Percentiles rank a stretch among this genome's conserved stretches.
Evolutionary conservation across 1,284 basidiomycete genomes (phyloP).

Genomic region (Trichosporon ovoides): DNA sequence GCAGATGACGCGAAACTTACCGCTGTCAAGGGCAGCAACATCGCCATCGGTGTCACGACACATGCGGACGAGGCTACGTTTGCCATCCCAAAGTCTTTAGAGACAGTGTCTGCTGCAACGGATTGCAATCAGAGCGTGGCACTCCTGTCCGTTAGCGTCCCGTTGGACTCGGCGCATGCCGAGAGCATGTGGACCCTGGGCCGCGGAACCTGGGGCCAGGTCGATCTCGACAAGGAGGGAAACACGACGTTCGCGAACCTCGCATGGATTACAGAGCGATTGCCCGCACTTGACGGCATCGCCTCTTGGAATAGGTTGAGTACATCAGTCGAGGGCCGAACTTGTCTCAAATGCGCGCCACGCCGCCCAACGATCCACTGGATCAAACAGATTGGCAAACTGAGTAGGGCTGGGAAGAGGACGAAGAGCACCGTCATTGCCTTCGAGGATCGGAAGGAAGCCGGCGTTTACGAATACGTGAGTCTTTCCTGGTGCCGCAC

Average conservation of each 20-base stretch:
- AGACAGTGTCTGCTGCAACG: conserved; percentile 56
- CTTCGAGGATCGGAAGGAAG: conserved; percentile 74
- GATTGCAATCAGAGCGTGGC: conserved; percentile 70
- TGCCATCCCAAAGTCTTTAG: conserved; percentile 57
- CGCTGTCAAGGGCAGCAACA: conserved; percentile 33
- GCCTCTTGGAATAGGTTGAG: conserved; percentile 59
- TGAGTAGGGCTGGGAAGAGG: conserved; percentile 36
- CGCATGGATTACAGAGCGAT: conserved; percentile 79
- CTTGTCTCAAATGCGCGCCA: conserved; percentile 62
- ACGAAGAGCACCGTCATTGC: conserved; percentile 50
- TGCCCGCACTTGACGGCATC: conserved; percentile 64
- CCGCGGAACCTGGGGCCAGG: conserved; percentile 59
- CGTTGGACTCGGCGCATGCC: conserved; percentile 59
- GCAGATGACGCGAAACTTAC: conserved; percentile 32
- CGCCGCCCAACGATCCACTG: conserved; percentile 68
- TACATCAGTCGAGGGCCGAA: conserved; percentile 15
- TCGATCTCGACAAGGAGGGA: conserved; percentile 79
- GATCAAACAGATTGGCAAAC: conserved; percentile 51
- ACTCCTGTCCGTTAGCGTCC: conserved; percentile 68
- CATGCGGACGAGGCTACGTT: conserved; percentile 59
- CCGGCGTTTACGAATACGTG: conserved; percentile 70
- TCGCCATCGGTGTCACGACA: conserved; percentile 32
- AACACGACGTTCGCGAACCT: conserved; percentile 66
- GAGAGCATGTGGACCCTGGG: conserved; percentile 71
- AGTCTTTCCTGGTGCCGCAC: conserved; percentile 11